phyloP scores from a whole-genome alignment of 2,329 filamentous ascomycete genomes.

The Xylaria polymorpha region DNA sequence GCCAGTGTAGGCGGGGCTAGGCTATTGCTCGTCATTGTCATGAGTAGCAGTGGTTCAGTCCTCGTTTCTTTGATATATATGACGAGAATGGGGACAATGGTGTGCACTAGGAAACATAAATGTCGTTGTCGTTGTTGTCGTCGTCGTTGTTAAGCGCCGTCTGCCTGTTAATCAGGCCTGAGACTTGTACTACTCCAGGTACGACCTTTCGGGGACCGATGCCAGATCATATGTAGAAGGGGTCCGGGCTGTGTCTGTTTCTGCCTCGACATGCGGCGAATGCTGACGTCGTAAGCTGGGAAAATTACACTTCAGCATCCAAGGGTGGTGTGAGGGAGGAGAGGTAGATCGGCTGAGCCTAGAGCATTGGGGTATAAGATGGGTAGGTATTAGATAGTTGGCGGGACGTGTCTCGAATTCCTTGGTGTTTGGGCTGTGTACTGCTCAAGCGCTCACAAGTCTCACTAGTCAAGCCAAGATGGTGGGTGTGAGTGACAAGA shows the following conservation, averaged over 20 bases:
- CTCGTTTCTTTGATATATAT: constrained; percentile 8
- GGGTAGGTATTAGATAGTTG: not conserved
- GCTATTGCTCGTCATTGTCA: constrained; percentile 43
- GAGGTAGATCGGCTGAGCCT: constrained; percentile 15
- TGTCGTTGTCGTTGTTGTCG: not conserved
- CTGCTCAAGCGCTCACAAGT: constrained; percentile 11
- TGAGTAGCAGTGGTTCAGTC: constrained; percentile 5
- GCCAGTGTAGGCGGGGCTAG: constrained; percentile 47
- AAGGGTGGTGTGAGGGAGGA: constrained; percentile 4
- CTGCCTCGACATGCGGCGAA: constrained; percentile 35
- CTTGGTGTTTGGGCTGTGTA: constrained; percentile 38
- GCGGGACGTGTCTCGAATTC: constrained; percentile 13
- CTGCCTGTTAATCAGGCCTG: not conserved
- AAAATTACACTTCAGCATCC: constrained; percentile 22
- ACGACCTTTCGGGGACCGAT: constrained; percentile 21
- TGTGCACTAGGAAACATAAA: not conserved
- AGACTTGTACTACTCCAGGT: constrained; percentile 13
- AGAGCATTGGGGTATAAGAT: constrained; percentile 6
- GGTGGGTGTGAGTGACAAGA: constrained; percentile 3
- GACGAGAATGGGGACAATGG: not conserved
- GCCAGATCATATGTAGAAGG: constrained; percentile 28
- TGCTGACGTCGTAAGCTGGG: constrained; percentile 27
- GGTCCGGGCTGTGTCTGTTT: constrained; percentile 26
- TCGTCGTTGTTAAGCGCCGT: constrained; percentile 5
- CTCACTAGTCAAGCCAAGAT: constrained; percentile 26